phyloP scores from a whole-genome alignment of 345 rosid genomes.

The Pugionium cornutum region DNA sequence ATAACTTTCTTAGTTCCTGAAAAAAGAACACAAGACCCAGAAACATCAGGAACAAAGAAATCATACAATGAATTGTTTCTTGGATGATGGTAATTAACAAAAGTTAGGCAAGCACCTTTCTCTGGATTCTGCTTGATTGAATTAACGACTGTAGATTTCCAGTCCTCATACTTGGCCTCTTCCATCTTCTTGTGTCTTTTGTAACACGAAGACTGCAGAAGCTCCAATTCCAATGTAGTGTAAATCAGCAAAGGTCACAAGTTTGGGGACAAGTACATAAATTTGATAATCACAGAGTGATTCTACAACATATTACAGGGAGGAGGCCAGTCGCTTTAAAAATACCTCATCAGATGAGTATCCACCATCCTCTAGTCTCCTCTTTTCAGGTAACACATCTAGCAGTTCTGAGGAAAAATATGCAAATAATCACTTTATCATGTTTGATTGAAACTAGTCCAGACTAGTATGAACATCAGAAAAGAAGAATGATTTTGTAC shows the following conservation, averaged over 20 bases:
- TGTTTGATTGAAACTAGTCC: background rate
- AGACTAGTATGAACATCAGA: background rate
- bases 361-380: constrained; percentile 51
- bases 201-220: constrained; percentile 61
- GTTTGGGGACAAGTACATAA: background rate
- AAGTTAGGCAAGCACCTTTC: constrained; percentile 43
- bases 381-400: constrained; percentile 56
- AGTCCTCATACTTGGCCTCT: constrained; percentile 64
- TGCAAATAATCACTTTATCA: background rate
- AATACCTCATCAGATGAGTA: constrained; percentile 51
- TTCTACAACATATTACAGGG: no score
- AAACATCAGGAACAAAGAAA: constrained; percentile 20
- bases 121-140: constrained; percentile 50
- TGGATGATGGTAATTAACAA: background rate
- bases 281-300: background rate
- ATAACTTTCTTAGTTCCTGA: constrained; percentile 63
- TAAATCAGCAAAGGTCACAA: constrained; percentile 1
- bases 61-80: constrained; percentile 8
- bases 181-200: constrained; percentile 65
- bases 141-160: constrained; percentile 71
- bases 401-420: constrained; percentile 5
- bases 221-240: background rate
- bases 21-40: background rate
- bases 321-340: background rate
- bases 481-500: background rate